Percentiles rank a stretch among this genome's conserved stretches.
phyloP scores from a whole-genome alignment of 2,329 filamentous ascomycete genomes.

The Phialophora chinensis region DNA sequence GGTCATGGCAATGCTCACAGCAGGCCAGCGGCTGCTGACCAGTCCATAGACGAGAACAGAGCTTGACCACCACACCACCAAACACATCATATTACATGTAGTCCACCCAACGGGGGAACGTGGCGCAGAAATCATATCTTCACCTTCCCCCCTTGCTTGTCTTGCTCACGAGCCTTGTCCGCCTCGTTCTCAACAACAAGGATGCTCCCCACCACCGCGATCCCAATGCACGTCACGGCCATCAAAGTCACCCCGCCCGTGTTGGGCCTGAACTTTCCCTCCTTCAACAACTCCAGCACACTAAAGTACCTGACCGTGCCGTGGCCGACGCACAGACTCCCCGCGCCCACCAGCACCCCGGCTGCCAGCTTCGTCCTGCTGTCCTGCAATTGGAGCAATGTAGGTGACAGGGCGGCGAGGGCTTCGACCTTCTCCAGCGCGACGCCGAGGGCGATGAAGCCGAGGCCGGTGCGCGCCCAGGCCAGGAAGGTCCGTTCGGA shows the following conservation, averaged over 20 bases:
- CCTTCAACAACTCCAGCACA: constrained; percentile 51
- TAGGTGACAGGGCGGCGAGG: constrained; percentile 29
- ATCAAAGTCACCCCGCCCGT: constrained; percentile 31
- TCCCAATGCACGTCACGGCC: constrained; percentile 30
- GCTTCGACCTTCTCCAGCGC: constrained; percentile 53
- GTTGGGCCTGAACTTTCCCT: constrained; percentile 49
- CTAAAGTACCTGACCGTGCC: constrained; percentile 57
- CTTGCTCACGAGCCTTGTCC: constrained; percentile 10
- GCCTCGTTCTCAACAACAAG: constrained; percentile 29
- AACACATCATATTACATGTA: neutral
- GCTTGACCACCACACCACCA: neutral
- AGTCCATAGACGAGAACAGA: neutral
- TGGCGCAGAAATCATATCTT: neutral
- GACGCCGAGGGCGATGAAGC: constrained; percentile 59
- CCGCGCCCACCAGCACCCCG: constrained; percentile 53
- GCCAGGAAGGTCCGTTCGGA: constrained; percentile 61
- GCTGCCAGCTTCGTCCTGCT: constrained; percentile 46
- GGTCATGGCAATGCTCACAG: too few relatives aligned
- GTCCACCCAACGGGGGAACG: neutral
- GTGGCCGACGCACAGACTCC: constrained; percentile 55
- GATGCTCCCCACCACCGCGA: constrained; percentile 26
- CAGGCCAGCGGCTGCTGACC: neutral
- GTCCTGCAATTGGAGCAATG: constrained; percentile 27
- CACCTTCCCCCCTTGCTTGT: constrained; percentile 10
- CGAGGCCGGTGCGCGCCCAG: constrained; percentile 59